These are phyloP conservation scores for Echeveria elegans DNA, from an alignment of 164 flowering plant genomes.

Conservation along the genomic window DNA sequence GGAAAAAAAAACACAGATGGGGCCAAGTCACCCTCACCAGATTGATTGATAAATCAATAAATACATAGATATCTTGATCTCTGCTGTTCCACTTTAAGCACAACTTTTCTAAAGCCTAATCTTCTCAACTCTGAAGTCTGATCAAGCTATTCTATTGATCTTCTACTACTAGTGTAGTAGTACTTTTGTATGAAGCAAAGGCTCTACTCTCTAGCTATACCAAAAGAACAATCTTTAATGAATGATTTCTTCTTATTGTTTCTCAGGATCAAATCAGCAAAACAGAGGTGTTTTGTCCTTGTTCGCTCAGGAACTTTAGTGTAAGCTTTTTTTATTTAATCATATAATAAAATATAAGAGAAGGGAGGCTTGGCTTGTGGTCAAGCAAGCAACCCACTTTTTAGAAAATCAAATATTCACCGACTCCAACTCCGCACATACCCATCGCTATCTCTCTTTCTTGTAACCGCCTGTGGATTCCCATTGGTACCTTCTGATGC, in stretches of 20 bases:
- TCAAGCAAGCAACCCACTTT: not conserved
- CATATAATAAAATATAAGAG: not conserved
- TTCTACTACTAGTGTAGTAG: not conserved
- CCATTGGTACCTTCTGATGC: not conserved
- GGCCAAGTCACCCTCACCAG: slow-evolving; percentile 14
- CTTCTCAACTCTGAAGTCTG: not conserved
- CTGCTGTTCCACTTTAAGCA: not conserved
- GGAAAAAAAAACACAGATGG: too few species aligned
- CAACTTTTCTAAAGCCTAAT: not conserved
- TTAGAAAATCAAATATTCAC: not conserved
- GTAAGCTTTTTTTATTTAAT: not conserved
- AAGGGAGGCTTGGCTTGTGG: not conserved
- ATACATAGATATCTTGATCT: too few species aligned
- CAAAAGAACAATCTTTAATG: not conserved
- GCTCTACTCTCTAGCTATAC: too few species aligned
- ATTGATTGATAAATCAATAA: not conserved
- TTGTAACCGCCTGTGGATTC: not conserved
- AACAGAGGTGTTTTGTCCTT: not conserved
- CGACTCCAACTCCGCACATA: not conserved
- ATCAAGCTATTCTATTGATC: not conserved
- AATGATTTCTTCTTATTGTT: not conserved
- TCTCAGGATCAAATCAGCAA: not conserved
- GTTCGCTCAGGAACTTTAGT: not conserved
- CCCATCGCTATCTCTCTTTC: not conserved
- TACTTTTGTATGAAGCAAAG: not conserved